Evolutionary conservation across 1,139 yeast species (phyloP).

Genomic region (Hansenula lynferdii): DNA sequence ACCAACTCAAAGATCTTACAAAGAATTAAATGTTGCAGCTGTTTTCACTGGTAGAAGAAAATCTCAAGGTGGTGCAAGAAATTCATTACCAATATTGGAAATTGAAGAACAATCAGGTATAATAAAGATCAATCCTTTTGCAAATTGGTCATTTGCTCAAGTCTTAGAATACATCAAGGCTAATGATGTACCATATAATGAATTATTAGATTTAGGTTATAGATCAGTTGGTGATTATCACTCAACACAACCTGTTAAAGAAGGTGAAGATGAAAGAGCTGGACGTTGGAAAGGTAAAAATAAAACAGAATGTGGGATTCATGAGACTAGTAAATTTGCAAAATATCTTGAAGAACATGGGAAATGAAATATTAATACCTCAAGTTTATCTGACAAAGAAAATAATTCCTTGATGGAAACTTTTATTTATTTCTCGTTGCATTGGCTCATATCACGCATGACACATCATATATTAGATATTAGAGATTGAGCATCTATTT

Average conservation of each 20-base stretch:
- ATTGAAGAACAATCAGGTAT: constrained; percentile 63
- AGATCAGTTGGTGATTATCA: constrained; percentile 96
- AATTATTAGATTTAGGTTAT: constrained; percentile 78
- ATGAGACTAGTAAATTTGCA: constrained; percentile 69
- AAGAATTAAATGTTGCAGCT: constrained; percentile 64
- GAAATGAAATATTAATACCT: too few relatives aligned
- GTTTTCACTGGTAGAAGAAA: constrained; percentile 91
- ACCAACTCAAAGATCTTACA: constrained; percentile 84
- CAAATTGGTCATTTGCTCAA: constrained; percentile 73
- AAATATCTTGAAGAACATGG: constrained; percentile 38
- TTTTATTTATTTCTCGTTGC: too few relatives aligned
- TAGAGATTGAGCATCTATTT: too few relatives aligned
- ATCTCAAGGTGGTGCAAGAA: constrained; percentile 86
- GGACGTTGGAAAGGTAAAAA: constrained; percentile 96
- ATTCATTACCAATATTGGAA: constrained; percentile 71
- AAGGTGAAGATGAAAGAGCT: constrained; percentile 91
- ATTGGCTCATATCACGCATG: too few relatives aligned
- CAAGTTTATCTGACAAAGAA: too few relatives aligned
- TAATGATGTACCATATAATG: constrained; percentile 80
- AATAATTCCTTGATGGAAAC: too few relatives aligned
- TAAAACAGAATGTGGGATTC: constrained; percentile 96
- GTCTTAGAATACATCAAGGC: constrained; percentile 67
- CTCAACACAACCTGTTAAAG: constrained; percentile 83
- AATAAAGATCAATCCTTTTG: constrained; percentile 84
- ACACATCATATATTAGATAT: too few relatives aligned